Conservation (phyloP, 2,329 filamentous ascomycete species). For the Hymenoscyphus fraxineus region DNA sequence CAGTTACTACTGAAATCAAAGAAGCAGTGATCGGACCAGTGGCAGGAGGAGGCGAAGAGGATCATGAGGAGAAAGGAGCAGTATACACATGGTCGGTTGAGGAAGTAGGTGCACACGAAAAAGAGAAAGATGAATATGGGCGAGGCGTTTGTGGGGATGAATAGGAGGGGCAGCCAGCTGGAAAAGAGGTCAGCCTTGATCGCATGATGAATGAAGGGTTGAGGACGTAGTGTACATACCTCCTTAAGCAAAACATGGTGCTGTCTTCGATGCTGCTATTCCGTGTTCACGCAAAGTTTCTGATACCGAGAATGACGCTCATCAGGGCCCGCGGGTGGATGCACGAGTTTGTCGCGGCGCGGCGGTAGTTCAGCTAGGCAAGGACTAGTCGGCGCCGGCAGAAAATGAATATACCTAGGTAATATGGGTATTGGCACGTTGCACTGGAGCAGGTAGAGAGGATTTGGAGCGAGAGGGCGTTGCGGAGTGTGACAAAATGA, state of each 20-base stretch:
- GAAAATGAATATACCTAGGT: not conserved
- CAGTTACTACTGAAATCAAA: slow-evolving; percentile 89
- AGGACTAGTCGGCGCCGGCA: not conserved
- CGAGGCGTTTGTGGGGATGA: slow-evolving; percentile 82
- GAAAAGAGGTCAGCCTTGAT: slow-evolving; percentile 18
- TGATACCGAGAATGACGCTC: slow-evolving; percentile 23
- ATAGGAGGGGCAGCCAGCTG: slow-evolving; percentile 83
- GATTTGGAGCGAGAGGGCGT: not conserved
- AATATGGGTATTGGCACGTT: not conserved
- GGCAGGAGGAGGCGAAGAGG: slow-evolving; percentile 86
- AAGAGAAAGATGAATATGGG: slow-evolving; percentile 83
- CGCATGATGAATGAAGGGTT: not conserved
- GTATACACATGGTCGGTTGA: slow-evolving; percentile 96
- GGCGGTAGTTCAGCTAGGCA: not conserved
- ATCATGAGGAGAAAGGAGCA: slow-evolving; percentile 94
- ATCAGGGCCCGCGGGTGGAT: slow-evolving; percentile 11
- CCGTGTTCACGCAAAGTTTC: slow-evolving; percentile 10
- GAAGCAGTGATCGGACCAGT: slow-evolving; percentile 87
- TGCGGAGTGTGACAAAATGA: not conserved
- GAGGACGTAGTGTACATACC: slow-evolving; percentile 37
- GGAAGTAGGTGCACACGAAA: slow-evolving; percentile 89
- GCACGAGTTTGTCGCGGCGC: not conserved
- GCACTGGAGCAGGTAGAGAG: not conserved
- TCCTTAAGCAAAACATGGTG: slow-evolving; percentile 60
- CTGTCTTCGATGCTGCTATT: not conserved